Percentiles rank a stretch among this genome's conserved stretches.
Evolutionary conservation across 257 asterid species (phyloP).

Genomic region (Primulina eburnea): DNA sequence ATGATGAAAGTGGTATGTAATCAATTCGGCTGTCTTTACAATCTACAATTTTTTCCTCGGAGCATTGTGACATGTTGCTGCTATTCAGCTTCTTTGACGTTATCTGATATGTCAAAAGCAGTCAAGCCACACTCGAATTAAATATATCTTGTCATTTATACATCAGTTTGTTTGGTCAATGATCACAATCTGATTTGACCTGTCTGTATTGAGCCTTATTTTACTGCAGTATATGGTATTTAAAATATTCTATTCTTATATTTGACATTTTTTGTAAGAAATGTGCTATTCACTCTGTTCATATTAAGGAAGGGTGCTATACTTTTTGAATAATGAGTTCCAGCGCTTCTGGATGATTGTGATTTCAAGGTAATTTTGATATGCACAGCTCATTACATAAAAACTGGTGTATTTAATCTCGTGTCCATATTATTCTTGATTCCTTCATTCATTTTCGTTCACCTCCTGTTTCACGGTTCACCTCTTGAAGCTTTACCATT

Average conservation of each 20-base stretch:
- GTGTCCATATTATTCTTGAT: background rate
- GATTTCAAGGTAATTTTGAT: background rate
- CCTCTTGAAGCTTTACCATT: background rate
- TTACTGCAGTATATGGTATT: background rate
- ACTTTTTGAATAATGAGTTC: background rate
- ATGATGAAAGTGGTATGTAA: constrained; percentile 71
- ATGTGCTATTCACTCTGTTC: too few relatives aligned
- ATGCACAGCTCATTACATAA: background rate
- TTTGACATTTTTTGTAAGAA: background rate
- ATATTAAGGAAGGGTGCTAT: background rate
- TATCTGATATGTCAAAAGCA: background rate
- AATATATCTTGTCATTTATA: background rate
- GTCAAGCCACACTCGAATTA: background rate
- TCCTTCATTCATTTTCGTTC: background rate
- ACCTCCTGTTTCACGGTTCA: background rate
- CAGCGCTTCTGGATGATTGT: background rate
- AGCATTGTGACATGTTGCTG: background rate
- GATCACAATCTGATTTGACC: background rate
- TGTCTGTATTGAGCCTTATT: background rate
- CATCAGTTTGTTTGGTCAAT: background rate
- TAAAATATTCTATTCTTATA: too few relatives aligned
- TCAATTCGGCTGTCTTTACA: background rate
- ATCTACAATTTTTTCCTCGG: background rate
- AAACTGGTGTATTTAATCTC: background rate
- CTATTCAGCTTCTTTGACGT: background rate